Base-by-base conservation (phyloP, 495 filamentous ascomycete genomes). In the Aspergillus coremiiformis region DNA sequence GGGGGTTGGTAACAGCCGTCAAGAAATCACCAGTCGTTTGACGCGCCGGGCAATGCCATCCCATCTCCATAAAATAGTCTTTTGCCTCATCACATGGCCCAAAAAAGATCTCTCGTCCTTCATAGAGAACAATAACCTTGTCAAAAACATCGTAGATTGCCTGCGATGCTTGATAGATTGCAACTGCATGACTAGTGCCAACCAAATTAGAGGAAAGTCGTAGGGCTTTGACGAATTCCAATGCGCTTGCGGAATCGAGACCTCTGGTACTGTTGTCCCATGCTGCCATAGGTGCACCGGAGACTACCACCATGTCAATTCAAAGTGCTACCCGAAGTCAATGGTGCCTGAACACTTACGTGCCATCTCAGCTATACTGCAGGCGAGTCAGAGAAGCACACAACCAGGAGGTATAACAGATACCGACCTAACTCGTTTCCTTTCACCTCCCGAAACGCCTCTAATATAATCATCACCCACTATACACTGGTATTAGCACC, bases 201-300 rank as follows among this genome's bases (percentile, higher is more conserved):
- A 83, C 83, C 26, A 90, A 71, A 57, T 89, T 82, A 14, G 87
- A 85, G 50, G 87, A 78, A 24, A 89, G 74, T 9, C 85, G 78
- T 22, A 93, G 75, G 0, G 85, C 83, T 61, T 86, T 87, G 52
- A 75, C 70, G 49, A 75, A 75, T 26, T 90, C 86, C 27, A 94
- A 73, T 0, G 90, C 89, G 11, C 88, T 93, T 17, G 84, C 86
- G 6, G 87, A 85, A 64, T 95, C 90, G 7, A 95, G 73, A 15
- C 90, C 90, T 50, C 90, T 79, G 5, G 89, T 92, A 47, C 80
- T 84, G 66, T 95, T 94, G 59, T 95, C 90, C 87, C 88, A 94
- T 11, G 80, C 86, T 24, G 79, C 77, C 19, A 95, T 71, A 44
- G 83, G 82, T 8, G 84, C 84, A 48, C 87, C 83, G 4, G 85